phyloP scores from a whole-genome alignment of 164 flowering plant genomes.

The Saururus chinensis region DNA sequence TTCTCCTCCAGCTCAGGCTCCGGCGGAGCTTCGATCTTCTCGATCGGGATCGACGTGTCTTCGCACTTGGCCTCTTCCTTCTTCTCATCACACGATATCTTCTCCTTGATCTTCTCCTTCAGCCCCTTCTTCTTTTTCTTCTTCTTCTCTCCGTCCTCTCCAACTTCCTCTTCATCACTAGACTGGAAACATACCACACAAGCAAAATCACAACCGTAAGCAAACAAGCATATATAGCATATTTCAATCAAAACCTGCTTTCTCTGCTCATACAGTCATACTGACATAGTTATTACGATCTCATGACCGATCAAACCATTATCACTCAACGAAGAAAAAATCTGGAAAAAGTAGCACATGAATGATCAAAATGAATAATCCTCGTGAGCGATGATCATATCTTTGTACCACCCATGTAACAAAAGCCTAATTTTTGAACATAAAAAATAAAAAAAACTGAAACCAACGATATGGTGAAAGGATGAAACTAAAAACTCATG shows the following conservation, averaged over 20 bases:
- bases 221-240: background rate
- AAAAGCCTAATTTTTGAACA: no score
- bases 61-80: slow-evolving; percentile 13
- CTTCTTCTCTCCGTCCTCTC: slow-evolving; percentile 40
- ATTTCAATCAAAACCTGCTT: no score
- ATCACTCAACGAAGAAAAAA: no score
- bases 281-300: no score
- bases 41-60: slow-evolving; percentile 2
- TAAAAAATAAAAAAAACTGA: no score
- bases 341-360: no score
- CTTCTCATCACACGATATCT: slow-evolving; percentile 18
- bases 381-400: no score
- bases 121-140: slow-evolving; percentile 38
- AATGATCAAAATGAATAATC: no score
- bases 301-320: no score
- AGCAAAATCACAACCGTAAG: background rate
- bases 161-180: slow-evolving; percentile 51
- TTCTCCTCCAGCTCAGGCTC: slow-evolving; percentile 20
- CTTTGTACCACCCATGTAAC: no score
- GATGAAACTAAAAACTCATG: background rate
- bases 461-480: no score
- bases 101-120: slow-evolving; percentile 48
- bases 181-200: slow-evolving; percentile 24
- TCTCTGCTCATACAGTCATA: no score
- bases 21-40: slow-evolving; percentile 3